A percentile compares a stretch with the other conserved stretches of the same genome.
phyloP scores from a whole-genome alignment of 2,329 filamentous ascomycete species.

The Aspergillus aculeatinus region DNA sequence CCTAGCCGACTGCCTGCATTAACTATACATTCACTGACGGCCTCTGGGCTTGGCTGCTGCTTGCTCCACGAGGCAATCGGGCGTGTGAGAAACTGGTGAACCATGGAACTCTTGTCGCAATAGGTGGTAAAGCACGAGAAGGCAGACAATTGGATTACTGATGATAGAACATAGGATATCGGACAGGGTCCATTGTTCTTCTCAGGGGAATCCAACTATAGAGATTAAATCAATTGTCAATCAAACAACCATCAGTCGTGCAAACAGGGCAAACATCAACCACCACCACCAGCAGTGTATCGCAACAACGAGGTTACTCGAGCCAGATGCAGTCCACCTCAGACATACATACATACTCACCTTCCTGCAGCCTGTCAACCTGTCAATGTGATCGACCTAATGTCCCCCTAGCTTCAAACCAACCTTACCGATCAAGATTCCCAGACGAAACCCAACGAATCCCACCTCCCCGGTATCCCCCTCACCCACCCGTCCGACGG shows the following conservation, averaged over 20 bases:
- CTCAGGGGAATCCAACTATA: too few species aligned
- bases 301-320: neutral
- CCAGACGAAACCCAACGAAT: neutral
- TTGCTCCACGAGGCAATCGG: neutral
- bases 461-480: neutral
- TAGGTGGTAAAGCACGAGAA: neutral
- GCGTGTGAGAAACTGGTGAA: neutral
- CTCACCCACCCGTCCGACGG: neutral
- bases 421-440: neutral
- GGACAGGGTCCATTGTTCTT: neutral
- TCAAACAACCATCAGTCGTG: conserved; percentile 1
- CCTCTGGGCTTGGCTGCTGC: too few species aligned
- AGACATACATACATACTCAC: neutral
- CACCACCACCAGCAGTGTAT: neutral
- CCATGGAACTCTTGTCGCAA: neutral
- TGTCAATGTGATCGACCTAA: neutral
- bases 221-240: neutral
- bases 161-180: neutral
- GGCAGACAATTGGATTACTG: neutral
- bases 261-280: conserved; percentile 17
- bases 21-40: neutral
- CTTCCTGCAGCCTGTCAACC: neutral
- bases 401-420: neutral
- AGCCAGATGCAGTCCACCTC: neutral
- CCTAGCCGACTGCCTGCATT: neutral